These are phyloP conservation scores for Wickerhamomyces sp. DNA, from an alignment of 1,139 yeast species.

Conservation along the genomic window DNA sequence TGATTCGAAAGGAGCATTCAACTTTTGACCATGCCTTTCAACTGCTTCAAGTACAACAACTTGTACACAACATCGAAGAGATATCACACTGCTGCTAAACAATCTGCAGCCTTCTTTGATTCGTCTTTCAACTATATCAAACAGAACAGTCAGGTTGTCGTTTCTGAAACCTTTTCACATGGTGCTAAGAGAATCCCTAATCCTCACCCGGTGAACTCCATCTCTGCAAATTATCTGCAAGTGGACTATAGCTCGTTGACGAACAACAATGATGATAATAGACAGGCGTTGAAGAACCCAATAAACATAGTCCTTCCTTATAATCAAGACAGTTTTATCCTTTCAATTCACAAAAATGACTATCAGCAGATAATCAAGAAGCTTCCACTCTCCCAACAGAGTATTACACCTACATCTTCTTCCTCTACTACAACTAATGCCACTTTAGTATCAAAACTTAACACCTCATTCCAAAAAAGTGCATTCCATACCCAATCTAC, in stretches of 20 bases:
- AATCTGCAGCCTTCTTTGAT: slow-evolving; percentile 23
- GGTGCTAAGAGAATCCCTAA: slow-evolving; percentile 18
- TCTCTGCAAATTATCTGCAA: slow-evolving; percentile 17
- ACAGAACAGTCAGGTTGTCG: slow-evolving; percentile 19
- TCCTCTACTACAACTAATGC: neutral
- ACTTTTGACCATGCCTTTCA: slow-evolving; percentile 21
- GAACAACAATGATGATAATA: slow-evolving; percentile 15
- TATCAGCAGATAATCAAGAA: slow-evolving; percentile 7
- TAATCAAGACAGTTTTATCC: slow-evolving; percentile 14
- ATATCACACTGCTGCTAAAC: slow-evolving; percentile 24
- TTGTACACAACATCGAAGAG: slow-evolving; percentile 21
- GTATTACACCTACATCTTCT: neutral
- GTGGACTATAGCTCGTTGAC: slow-evolving; percentile 11
- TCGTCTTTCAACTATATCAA: slow-evolving; percentile 24
- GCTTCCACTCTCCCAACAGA: slow-evolving; percentile 1
- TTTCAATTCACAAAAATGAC: slow-evolving; percentile 11
- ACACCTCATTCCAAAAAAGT: neutral
- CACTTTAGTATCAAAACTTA: neutral
- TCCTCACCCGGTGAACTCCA: slow-evolving; percentile 24
- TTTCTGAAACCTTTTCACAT: slow-evolving; percentile 14
- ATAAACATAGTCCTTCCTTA: slow-evolving; percentile 17
- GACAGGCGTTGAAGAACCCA: slow-evolving; percentile 12
- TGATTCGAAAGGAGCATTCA: neutral
- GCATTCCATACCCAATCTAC: neutral
- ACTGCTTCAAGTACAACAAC: slow-evolving; percentile 20